Conservation (phyloP, 1,139 yeast species). For the Groenewaldozyma auringiensis region DNA sequence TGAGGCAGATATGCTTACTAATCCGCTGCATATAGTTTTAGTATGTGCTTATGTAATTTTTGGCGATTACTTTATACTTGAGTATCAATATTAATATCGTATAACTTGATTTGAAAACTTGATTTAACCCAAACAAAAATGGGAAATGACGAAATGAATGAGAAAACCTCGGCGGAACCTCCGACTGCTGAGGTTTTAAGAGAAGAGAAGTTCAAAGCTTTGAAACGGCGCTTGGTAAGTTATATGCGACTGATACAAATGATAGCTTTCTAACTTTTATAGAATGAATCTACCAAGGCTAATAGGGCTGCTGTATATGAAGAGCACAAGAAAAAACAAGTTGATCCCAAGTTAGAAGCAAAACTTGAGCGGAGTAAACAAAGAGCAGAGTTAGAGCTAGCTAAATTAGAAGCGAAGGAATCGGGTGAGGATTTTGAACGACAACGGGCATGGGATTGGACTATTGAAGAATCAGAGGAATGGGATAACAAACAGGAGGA, state of each 20-base stretch:
- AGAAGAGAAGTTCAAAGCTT: constrained; percentile 4
- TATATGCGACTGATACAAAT: neutral
- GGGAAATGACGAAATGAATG: too few relatives aligned
- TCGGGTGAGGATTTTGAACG: constrained; percentile 38
- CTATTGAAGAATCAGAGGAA: constrained; percentile 58
- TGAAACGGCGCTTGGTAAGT: constrained; percentile 5
- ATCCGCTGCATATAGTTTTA: too few relatives aligned
- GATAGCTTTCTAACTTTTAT: neutral
- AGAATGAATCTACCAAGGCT: constrained; percentile 26
- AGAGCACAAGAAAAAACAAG: constrained; percentile 34
- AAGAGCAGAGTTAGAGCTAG: constrained; percentile 36
- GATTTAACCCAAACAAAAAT: too few relatives aligned
- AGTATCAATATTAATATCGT: too few relatives aligned
- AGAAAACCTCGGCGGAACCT: too few relatives aligned
- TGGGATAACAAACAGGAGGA: constrained; percentile 47
- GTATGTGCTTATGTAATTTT: too few relatives aligned
- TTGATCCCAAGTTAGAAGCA: constrained; percentile 28
- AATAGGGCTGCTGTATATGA: constrained; percentile 38
- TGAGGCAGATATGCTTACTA: too few relatives aligned
- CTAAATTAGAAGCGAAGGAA: constrained; percentile 33
- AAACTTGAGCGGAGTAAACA: constrained; percentile 31
- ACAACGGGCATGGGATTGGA: constrained; percentile 49
- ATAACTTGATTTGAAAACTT: too few relatives aligned
- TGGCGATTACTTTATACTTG: too few relatives aligned
- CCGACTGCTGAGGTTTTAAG: too few relatives aligned